Evolutionary conservation across 2,329 filamentous ascomycete species (phyloP).

Genomic region (Aspergillus eucalypticola): DNA sequence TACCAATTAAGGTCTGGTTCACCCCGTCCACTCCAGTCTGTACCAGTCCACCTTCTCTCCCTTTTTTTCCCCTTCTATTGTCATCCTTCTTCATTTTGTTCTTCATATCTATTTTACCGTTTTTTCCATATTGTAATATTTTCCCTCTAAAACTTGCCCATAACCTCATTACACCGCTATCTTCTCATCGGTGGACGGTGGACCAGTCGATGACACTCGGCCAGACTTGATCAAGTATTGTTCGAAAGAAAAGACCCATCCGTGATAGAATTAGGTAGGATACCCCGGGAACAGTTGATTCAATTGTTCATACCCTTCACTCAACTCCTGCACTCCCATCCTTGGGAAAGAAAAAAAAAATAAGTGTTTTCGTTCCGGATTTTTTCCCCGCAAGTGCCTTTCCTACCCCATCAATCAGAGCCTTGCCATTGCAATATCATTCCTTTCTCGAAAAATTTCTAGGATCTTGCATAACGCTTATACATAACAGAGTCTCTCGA

Average conservation of each 20-base stretch:
- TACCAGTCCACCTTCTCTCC: conserved; percentile 13
- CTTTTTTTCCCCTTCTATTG: conserved; percentile 6
- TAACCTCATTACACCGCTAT: conserved; percentile 10
- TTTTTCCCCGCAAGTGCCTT: background rate
- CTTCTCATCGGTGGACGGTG: conserved; percentile 9
- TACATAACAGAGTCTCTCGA: conserved; percentile 5
- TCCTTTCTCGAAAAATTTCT: background rate
- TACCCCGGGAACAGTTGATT: background rate
- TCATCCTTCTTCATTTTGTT: conserved; percentile 23
- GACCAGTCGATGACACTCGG: conserved; percentile 3
- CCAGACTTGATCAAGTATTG: conserved; percentile 3
- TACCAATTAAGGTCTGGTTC: conserved; percentile 3
- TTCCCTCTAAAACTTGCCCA: conserved; percentile 12
- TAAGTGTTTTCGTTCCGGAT: background rate
- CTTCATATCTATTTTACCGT: conserved; percentile 28
- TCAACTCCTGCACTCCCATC: background rate
- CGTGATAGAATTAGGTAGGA: conserved; percentile 10
- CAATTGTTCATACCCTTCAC: background rate
- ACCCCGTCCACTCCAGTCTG: background rate
- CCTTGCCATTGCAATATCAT: background rate
- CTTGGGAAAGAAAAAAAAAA: background rate
- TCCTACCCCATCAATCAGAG: background rate
- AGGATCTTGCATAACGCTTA: background rate
- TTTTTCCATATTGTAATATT: conserved; percentile 8
- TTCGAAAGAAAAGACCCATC: background rate